phyloP scores from a whole-genome alignment of 371 early-diverging fungal genomes.

The Mucor circinelloides region DNA sequence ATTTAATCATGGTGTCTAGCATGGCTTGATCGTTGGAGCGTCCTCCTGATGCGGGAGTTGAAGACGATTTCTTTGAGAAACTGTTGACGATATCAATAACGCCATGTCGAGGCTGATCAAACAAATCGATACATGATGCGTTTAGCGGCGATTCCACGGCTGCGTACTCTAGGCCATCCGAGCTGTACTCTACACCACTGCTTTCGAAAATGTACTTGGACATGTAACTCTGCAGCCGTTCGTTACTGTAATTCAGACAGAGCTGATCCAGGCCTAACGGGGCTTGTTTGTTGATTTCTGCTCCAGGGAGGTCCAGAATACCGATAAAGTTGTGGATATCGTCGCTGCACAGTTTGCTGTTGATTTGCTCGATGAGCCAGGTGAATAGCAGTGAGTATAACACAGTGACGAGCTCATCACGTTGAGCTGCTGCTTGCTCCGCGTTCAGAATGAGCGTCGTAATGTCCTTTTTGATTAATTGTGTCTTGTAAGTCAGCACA shows the following conservation, averaged over 20 bases:
- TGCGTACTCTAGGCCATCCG: constrained; percentile 61
- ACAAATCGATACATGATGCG: constrained; percentile 53
- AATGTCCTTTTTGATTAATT: constrained; percentile 76
- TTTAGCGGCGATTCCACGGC: constrained; percentile 49
- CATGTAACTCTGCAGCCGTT: constrained; percentile 75
- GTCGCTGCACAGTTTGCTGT: constrained; percentile 74
- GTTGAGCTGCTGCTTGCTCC: constrained; percentile 70
- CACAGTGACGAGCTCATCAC: constrained; percentile 76
- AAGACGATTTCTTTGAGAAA: constrained; percentile 3
- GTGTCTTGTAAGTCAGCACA: constrained; percentile 84
- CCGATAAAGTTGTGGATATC: constrained; percentile 72
- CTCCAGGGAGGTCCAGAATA: constrained; percentile 65
- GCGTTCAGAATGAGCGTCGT: constrained; percentile 85
- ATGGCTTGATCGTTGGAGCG: constrained; percentile 40
- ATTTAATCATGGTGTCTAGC: constrained; percentile 44
- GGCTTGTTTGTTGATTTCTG: not conserved
- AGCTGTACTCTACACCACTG: constrained; percentile 49
- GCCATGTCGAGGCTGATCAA: constrained; percentile 55
- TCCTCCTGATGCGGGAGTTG: not conserved
- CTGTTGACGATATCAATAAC: constrained; percentile 10
- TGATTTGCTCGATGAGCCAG: constrained; percentile 91
- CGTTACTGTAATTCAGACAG: constrained; percentile 82
- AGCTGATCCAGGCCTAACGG: constrained; percentile 43
- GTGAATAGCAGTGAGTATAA: constrained; percentile 85
- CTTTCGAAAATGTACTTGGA: constrained; percentile 67